A percentile compares a stretch with the other conserved stretches of the same genome.
Conservation (phyloP, 2,329 filamentous ascomycete genomes). For the Trichoderma simmonsii region DNA sequence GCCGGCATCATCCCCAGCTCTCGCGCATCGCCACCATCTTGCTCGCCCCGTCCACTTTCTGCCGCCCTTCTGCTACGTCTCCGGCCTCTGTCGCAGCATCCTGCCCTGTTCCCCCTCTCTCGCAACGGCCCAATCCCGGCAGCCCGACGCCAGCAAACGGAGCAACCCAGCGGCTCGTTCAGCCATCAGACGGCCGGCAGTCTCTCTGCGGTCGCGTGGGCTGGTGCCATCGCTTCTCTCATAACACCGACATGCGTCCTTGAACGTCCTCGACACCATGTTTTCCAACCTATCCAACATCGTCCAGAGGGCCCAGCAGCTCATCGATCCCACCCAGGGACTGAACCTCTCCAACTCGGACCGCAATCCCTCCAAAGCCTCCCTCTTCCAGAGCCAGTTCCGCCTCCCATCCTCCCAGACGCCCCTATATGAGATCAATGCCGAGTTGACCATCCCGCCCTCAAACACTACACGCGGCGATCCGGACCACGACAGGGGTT, state of each 20-base stretch:
- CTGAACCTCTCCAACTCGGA: slow-evolving; percentile 70
- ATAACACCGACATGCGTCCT: slow-evolving; percentile 38
- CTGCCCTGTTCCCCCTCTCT: not conserved
- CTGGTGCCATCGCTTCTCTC: slow-evolving; percentile 4
- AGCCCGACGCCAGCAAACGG: slow-evolving; percentile 12
- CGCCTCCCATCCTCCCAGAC: slow-evolving; percentile 89
- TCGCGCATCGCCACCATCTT: not conserved
- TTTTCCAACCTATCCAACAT: slow-evolving; percentile 68
- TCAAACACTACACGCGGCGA: slow-evolving; percentile 68
- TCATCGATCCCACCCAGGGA: slow-evolving; percentile 86
- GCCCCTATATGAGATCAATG: slow-evolving; percentile 92
- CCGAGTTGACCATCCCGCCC: slow-evolving; percentile 84
- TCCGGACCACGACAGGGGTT: slow-evolving; percentile 69
- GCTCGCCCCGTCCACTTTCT: not conserved
- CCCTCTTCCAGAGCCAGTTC: slow-evolving; percentile 94
- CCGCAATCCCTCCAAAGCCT: slow-evolving; percentile 82
- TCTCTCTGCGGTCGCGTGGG: slow-evolving; percentile 16
- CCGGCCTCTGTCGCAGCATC: not conserved
- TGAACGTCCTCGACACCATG: slow-evolving; percentile 44
- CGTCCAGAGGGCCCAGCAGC: slow-evolving; percentile 91
- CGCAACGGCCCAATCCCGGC: slow-evolving; percentile 12
- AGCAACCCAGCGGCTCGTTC: not conserved
- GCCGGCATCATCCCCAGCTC: not conserved
- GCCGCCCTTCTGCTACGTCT: not conserved
- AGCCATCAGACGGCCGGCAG: slow-evolving; percentile 5